phyloP scores from a whole-genome alignment of 108 stramenopile genomes.

The Craspedostauros australis region DNA sequence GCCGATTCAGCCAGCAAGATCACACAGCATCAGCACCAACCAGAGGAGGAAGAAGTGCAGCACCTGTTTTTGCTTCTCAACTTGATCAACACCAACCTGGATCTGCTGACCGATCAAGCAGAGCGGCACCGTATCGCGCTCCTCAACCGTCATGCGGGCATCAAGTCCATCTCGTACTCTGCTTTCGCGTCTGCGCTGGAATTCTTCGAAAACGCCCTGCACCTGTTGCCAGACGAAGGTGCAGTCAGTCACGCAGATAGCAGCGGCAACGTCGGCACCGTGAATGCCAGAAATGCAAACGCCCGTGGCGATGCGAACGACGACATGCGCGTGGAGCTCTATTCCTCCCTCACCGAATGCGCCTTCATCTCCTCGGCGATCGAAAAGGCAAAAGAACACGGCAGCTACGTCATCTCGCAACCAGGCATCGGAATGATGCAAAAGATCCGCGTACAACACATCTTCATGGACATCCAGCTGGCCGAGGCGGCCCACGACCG shows the following conservation, averaged over 20 bases:
- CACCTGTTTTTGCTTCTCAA: neutral
- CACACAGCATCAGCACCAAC: neutral
- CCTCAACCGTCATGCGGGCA: too few relatives aligned
- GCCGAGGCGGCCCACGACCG: neutral
- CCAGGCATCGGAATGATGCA: neutral
- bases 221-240: too few relatives aligned
- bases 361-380: neutral
- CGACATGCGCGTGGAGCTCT: too few relatives aligned
- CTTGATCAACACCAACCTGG: neutral
- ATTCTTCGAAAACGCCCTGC: too few relatives aligned
- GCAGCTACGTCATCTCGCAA: neutral
- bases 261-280: too few relatives aligned
- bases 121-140: too few relatives aligned
- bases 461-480: neutral
- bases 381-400: neutral
- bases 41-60: neutral
- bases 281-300: too few relatives aligned
- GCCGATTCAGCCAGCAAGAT: too few relatives aligned
- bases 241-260: too few relatives aligned
- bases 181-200: too few relatives aligned
- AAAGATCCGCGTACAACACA: neutral
- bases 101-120: neutral
- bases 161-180: too few relatives aligned
- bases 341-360: neutral
- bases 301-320: too few relatives aligned